phyloP scores from a whole-genome alignment of 192 early-diverging fungal species.

The Thamnidium elegans region DNA sequence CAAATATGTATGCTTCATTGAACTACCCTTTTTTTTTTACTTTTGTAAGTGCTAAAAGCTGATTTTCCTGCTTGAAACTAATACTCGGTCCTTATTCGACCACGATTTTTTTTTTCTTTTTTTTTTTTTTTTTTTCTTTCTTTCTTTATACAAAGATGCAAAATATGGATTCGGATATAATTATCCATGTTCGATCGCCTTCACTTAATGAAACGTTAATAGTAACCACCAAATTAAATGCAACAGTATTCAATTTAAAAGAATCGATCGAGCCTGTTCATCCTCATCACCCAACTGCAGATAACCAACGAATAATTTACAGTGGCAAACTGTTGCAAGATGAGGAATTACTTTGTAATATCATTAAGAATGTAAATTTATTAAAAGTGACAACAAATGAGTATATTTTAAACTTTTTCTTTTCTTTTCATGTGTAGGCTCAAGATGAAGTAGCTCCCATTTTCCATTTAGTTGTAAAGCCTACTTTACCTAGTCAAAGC shows the following conservation, averaged over 20 bases:
- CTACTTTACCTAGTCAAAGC: slow-evolving; percentile 2
- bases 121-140: no score
- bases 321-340: slow-evolving; percentile 34
- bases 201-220: slow-evolving; percentile 26
- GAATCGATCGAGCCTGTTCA: slow-evolving; percentile 21
- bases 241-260: slow-evolving; percentile 24
- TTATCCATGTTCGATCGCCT: slow-evolving; percentile 14
- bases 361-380: slow-evolving; percentile 28
- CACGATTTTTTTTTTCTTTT: no score
- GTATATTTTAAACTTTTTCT: background rate
- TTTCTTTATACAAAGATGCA: no score
- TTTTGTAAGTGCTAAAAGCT: no score
- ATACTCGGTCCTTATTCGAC: no score
- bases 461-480: slow-evolving; percentile 42
- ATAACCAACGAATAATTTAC: slow-evolving; percentile 35
- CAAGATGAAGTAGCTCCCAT: slow-evolving; percentile 20
- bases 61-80: no score
- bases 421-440: slow-evolving; percentile 9
- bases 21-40: no score
- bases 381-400: background rate
- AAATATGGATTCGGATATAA: no score
- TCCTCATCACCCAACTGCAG: slow-evolving; percentile 28
- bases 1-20: no score
- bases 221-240: background rate
- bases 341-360: slow-evolving; percentile 10